These are phyloP conservation scores for Clonostachys sp. DNA, from an alignment of 2,329 filamentous ascomycete species.

Conservation along the genomic window DNA sequence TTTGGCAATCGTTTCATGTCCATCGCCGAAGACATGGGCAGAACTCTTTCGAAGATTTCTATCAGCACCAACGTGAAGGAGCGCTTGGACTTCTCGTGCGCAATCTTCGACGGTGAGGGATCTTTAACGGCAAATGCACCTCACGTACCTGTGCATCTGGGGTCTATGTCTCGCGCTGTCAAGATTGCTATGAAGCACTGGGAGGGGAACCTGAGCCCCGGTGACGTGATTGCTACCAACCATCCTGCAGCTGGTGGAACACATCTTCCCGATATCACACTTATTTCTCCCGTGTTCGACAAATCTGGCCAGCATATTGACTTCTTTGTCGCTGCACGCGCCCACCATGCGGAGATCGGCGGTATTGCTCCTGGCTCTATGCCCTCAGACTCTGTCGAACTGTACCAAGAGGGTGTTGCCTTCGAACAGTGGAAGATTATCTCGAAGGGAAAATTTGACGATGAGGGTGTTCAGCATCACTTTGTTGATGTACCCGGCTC, in stretches of 20 bases:
- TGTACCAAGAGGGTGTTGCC: slow-evolving; percentile 37
- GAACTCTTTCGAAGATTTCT: slow-evolving; percentile 55
- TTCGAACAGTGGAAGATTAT: slow-evolving; percentile 30
- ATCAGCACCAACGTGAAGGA: slow-evolving; percentile 77
- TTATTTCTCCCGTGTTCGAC: slow-evolving; percentile 16
- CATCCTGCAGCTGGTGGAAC: slow-evolving; percentile 43
- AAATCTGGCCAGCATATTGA: slow-evolving; percentile 14
- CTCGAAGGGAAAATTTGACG: slow-evolving; percentile 25
- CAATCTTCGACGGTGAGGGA: slow-evolving; percentile 68
- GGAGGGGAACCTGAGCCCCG: slow-evolving; percentile 60
- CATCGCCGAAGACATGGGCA: background rate
- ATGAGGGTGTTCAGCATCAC: slow-evolving; percentile 7
- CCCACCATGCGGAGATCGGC: slow-evolving; percentile 32
- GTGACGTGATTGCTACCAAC: slow-evolving; percentile 69
- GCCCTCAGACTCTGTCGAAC: slow-evolving; percentile 30
- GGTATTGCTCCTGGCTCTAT: slow-evolving; percentile 28
- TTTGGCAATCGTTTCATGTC: background rate
- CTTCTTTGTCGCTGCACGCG: slow-evolving; percentile 31
- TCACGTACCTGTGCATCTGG: background rate
- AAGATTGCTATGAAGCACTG: background rate
- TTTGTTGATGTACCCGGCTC: slow-evolving; percentile 1
- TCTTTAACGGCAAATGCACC: slow-evolving; percentile 45
- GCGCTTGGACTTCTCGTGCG: slow-evolving; percentile 73
- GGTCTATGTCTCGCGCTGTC: background rate
- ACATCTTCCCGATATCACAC: slow-evolving; percentile 16